These are phyloP conservation scores for Pseudozyma thailandica DNA, from an alignment of 1,284 basidiomycete species.

Conservation along the genomic window DNA sequence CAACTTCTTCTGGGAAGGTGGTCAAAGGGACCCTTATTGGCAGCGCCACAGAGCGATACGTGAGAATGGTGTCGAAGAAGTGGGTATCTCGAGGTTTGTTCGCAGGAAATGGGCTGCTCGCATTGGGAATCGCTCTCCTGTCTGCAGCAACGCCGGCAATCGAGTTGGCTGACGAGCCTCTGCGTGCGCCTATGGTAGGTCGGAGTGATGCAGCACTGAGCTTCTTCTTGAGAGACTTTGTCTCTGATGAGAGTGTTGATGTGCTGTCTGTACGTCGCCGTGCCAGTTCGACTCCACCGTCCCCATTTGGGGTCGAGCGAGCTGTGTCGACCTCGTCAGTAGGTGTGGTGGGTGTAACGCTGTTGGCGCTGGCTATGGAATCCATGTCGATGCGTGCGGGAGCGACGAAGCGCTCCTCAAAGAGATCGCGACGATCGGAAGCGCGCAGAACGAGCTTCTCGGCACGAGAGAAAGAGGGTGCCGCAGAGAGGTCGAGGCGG, in stretches of 20 bases:
- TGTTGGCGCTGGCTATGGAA: background rate
- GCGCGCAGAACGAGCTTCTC: conserved; percentile 90
- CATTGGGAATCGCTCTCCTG: conserved; percentile 16
- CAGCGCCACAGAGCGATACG: conserved; percentile 71
- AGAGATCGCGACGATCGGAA: conserved; percentile 85
- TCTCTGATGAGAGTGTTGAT: conserved; percentile 41
- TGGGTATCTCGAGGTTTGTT: conserved; percentile 79
- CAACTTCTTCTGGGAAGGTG: conserved; percentile 81
- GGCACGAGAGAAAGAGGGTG: conserved; percentile 79
- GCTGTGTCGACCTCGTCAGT: conserved; percentile 17
- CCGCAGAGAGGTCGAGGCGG: conserved; percentile 83
- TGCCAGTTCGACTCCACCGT: conserved; percentile 3
- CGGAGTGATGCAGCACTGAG: conserved; percentile 39
- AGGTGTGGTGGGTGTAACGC: conserved; percentile 1
- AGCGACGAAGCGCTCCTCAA: conserved; percentile 75
- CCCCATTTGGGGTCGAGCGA: conserved; percentile 10
- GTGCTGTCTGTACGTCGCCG: conserved; percentile 42
- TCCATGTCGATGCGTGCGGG: conserved; percentile 19
- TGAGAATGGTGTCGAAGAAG: conserved; percentile 85
- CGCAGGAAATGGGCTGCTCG: conserved; percentile 17
- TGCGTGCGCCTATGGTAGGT: conserved; percentile 28
- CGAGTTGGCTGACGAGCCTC: conserved; percentile 43
- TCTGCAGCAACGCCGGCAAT: conserved; percentile 16
- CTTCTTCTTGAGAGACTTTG: conserved; percentile 42
- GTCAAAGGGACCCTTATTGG: conserved; percentile 57